Conservation (phyloP, 2,329 filamentous ascomycete species). For the Phaeosphaeriaceae sp. region DNA sequence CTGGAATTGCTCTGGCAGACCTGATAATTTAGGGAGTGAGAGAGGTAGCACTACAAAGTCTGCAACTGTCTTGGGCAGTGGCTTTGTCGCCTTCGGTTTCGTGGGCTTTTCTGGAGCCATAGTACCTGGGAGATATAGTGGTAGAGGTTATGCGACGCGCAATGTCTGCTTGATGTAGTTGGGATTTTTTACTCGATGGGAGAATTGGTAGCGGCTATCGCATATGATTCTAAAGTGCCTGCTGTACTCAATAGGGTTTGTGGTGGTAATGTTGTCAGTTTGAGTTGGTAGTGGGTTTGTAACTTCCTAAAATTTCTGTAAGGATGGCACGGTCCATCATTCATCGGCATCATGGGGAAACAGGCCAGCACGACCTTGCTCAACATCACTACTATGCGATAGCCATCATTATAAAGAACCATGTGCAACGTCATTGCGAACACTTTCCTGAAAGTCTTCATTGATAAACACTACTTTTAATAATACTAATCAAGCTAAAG, state of each 20-base stretch:
- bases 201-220: too few relatives aligned
- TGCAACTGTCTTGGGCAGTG: constrained; percentile 49
- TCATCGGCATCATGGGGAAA: too few relatives aligned
- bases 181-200: too few relatives aligned
- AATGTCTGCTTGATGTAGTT: too few relatives aligned
- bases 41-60: constrained; percentile 75
- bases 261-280: background rate
- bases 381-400: too few relatives aligned
- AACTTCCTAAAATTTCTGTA: constrained; percentile 41
- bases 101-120: constrained; percentile 28
- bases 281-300: constrained; percentile 11
- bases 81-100: constrained; percentile 21
- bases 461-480: constrained; percentile 9
- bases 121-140: constrained; percentile 1
- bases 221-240: too few relatives aligned
- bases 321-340: constrained; percentile 32
- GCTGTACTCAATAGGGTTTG: background rate
- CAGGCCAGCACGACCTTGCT: too few relatives aligned
- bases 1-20: constrained; percentile 56
- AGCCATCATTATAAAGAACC: too few relatives aligned
- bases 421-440: too few relatives aligned
- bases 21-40: constrained; percentile 53
- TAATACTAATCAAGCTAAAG: constrained; percentile 1
- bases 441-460: background rate
- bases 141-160: background rate